Evolutionary conservation across 2,329 filamentous ascomycete species (phyloP).

Genomic region (Parastagonospora nodorum): DNA sequence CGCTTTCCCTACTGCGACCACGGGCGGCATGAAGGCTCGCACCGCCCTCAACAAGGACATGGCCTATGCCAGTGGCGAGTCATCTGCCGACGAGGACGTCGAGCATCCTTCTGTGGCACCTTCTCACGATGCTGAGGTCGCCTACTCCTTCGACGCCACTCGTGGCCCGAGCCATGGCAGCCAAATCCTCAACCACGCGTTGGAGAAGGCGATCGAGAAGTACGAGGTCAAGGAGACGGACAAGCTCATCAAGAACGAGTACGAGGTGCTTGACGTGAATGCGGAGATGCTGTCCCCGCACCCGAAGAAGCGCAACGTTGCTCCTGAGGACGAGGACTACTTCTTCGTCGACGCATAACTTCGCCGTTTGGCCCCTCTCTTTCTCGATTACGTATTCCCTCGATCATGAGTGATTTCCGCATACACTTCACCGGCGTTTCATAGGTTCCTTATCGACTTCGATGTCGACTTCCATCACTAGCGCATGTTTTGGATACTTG

Average conservation of each 20-base stretch:
- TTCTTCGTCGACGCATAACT: slow-evolving; percentile 45
- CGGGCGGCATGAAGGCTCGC: slow-evolving; percentile 40
- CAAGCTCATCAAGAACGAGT: slow-evolving; percentile 65
- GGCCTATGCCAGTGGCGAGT: slow-evolving; percentile 45
- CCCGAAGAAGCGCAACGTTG: slow-evolving; percentile 38
- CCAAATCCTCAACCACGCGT: slow-evolving; percentile 61
- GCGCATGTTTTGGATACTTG: slow-evolving; percentile 23
- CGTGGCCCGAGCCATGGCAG: slow-evolving; percentile 58
- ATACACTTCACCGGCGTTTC: slow-evolving; percentile 31
- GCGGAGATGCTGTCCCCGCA: slow-evolving; percentile 45
- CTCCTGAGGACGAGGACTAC: slow-evolving; percentile 48
- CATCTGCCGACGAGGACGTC: slow-evolving; percentile 53
- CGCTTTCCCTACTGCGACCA: slow-evolving; percentile 6
- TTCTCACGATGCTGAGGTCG: slow-evolving; percentile 54
- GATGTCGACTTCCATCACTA: slow-evolving; percentile 20
- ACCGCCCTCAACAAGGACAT: slow-evolving; percentile 52
- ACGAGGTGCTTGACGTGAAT: slow-evolving; percentile 57
- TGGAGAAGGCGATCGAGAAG: slow-evolving; percentile 63
- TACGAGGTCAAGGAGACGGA: slow-evolving; percentile 66
- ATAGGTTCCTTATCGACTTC: slow-evolving; percentile 19
- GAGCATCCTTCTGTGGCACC: slow-evolving; percentile 52
- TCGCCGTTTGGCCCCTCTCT: slow-evolving; percentile 3
- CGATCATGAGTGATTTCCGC: slow-evolving; percentile 23
- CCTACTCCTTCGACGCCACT: slow-evolving; percentile 60
- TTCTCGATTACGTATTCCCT: slow-evolving; percentile 10